Percentiles rank a stretch among this genome's conserved stretches.
These are phyloP conservation scores for Litsea cubeba DNA, from an alignment of 164 flowering plant species.

Conservation along the genomic window DNA sequence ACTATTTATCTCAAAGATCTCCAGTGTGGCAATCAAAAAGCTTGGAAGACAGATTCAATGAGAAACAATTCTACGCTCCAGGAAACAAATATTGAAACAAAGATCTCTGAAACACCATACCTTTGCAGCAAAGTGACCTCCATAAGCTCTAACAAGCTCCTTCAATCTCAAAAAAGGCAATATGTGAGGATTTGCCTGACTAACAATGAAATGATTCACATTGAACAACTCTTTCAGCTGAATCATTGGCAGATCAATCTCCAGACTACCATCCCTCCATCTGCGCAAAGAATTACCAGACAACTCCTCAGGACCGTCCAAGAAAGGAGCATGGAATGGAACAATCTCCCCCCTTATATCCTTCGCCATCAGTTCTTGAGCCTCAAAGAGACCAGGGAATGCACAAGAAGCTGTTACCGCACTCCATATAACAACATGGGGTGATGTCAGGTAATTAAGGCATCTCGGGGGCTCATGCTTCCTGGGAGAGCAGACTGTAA, in stretches of 20 bases:
- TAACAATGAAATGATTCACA: slow-evolving; percentile 96
- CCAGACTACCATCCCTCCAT: slow-evolving; percentile 99
- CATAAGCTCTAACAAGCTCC: slow-evolving; percentile 80
- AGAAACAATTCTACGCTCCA: too few species aligned
- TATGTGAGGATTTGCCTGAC: slow-evolving; percentile 98
- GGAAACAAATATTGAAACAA: too few species aligned
- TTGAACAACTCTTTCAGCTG: slow-evolving; percentile 93
- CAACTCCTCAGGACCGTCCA: slow-evolving; percentile 70
- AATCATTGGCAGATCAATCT: slow-evolving; percentile 96
- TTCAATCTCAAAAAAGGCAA: slow-evolving; percentile 82
- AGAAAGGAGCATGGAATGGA: slow-evolving; percentile 93
- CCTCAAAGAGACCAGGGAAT: slow-evolving; percentile 96
- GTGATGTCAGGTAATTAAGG: slow-evolving; percentile 93
- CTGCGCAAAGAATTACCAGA: slow-evolving; percentile 51
- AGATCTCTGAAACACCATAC: slow-evolving; percentile 28
- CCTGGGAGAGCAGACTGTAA: slow-evolving; percentile 96
- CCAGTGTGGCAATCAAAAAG: too few species aligned
- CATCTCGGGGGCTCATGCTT: slow-evolving; percentile 98
- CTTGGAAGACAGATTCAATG: too few species aligned
- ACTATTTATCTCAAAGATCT: too few species aligned
- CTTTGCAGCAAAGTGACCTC: slow-evolving; percentile 97
- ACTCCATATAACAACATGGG: slow-evolving; percentile 99
- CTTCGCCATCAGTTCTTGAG: slow-evolving; percentile 98
- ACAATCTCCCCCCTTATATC: slow-evolving; percentile 90
- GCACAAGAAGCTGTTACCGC: slow-evolving; percentile 99